Conservation (phyloP, 768 basidiomycete genomes). For the Suillus lakei region DNA sequence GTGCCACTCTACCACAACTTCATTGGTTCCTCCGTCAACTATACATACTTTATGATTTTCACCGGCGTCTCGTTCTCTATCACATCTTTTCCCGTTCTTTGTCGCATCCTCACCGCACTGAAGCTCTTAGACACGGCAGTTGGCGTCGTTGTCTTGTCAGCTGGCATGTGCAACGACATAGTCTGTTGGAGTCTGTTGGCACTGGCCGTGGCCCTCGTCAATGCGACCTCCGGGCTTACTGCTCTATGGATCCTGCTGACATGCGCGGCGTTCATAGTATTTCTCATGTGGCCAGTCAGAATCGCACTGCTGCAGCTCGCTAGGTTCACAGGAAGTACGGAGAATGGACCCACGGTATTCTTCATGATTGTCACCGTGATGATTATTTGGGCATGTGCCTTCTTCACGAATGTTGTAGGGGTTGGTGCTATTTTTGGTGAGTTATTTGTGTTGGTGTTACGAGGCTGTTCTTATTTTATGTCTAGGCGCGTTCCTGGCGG, state of each 20-base stretch:
- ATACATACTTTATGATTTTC: slow-evolving; percentile 93
- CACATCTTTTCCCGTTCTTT: slow-evolving; percentile 89
- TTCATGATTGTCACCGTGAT: slow-evolving; percentile 90
- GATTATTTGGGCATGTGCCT: slow-evolving; percentile 84
- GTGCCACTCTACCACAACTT: slow-evolving; percentile 80
- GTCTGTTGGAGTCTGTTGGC: slow-evolving; percentile 90
- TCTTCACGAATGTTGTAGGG: slow-evolving; percentile 95
- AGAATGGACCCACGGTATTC: slow-evolving; percentile 81
- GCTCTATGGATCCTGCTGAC: slow-evolving; percentile 85
- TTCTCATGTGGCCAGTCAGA: slow-evolving; percentile 74
- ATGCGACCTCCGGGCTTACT: slow-evolving; percentile 79
- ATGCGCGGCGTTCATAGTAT: slow-evolving; percentile 79
- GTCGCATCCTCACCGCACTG: slow-evolving; percentile 85
- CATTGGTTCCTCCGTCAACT: slow-evolving; percentile 61
- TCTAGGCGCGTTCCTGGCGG: slow-evolving; percentile 80
- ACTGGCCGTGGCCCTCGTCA: slow-evolving; percentile 88
- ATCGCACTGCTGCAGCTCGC: slow-evolving; percentile 72
- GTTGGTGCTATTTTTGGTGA: slow-evolving; percentile 89
- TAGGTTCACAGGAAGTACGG: slow-evolving; percentile 73
- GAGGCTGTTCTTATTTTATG: neutral
- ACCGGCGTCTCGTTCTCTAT: slow-evolving; percentile 90
- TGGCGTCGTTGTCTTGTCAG: slow-evolving; percentile 90
- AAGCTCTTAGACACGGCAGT: slow-evolving; percentile 92
- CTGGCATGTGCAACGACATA: slow-evolving; percentile 90
- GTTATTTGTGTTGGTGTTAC: slow-evolving; percentile 14